Base-by-base conservation (phyloP, 495 filamentous ascomycete genomes). In the Neurospora sp. region DNA sequence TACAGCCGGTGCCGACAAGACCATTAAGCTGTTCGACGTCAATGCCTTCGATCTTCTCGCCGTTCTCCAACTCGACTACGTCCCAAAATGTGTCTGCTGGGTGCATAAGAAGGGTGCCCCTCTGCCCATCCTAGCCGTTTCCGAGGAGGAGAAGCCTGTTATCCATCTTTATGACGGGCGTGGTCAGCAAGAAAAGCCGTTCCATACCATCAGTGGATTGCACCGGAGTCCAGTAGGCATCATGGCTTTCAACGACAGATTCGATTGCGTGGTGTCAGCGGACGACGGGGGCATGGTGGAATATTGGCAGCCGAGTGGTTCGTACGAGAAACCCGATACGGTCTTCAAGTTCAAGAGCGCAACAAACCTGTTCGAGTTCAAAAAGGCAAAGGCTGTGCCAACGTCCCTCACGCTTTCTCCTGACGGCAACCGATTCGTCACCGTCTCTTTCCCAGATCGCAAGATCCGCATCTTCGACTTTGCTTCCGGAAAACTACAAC, bases 351-450 rank as follows among this genome's bases (percentile, higher is more conserved):
- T 91, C 77, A 99, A 99, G 79, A 96, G 93, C 78, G 90, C 90
- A 3, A 99, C 96, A 12, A 93, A 92, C 71, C 86, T 99, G 3
- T 98, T 99, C 79, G 95, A 96, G 41, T 99, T 98, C 84, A 98
- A 96, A 77, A 98, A 94, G 81, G 87, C 93, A 53, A 98, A 97
- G 79, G 95, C 93, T 0, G 86, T 90, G 0, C 94, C 96, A 0
- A 87, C 92, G 18, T 92, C 92, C n/a, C 82, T 99, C 68, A 93
- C 91, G 0, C 87, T 99, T 53, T 97, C 94, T 0, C 93, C 94
- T 0, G 91, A 92, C 0, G 92, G 93, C 8, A 86, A 89, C 39
- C 91, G 92, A 27, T 97, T 98, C 78, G 92, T 92, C 5, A 94
- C 94, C 0, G 90, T 96, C 75, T 99, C 96, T 1, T 90, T 97